Percentiles rank a stretch among this genome's conserved stretches.
Evolutionary conservation across 2,329 filamentous ascomycete species (phyloP).

Genomic region (Microdochium trichocladiopsis): DNA sequence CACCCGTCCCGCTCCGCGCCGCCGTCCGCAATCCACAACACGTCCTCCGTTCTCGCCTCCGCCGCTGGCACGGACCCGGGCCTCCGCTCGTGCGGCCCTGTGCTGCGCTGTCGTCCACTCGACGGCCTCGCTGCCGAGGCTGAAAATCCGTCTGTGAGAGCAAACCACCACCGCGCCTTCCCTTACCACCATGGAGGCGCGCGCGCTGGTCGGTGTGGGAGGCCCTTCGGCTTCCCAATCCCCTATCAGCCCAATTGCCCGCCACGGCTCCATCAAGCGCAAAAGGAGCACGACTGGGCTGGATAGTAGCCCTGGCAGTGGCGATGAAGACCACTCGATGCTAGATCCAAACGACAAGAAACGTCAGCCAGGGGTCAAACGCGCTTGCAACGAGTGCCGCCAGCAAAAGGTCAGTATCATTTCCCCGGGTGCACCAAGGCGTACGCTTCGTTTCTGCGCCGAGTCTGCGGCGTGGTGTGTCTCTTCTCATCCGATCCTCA

Average conservation of each 20-base stretch:
- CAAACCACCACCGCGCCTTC: not conserved
- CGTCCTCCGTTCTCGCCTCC: not conserved
- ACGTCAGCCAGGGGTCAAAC: constrained; percentile 63
- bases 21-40: not conserved
- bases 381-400: constrained; percentile 78
- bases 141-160: not conserved
- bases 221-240: constrained; percentile 37
- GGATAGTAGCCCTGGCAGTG: constrained; percentile 57
- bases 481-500: not conserved
- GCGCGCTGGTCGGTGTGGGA: constrained; percentile 34
- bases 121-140: not conserved
- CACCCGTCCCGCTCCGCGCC: not conserved
- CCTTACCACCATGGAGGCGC: constrained; percentile 35
- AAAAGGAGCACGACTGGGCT: constrained; percentile 48
- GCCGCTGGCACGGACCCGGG: not conserved
- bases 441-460: not conserved
- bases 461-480: not conserved
- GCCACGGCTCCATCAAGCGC: constrained; percentile 47
- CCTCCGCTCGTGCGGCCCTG: not conserved
- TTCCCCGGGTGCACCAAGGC: not conserved
- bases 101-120: not conserved
- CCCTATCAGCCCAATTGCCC: constrained; percentile 47
- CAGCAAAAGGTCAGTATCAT: constrained; percentile 68
- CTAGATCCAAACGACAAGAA: constrained; percentile 48
- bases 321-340: constrained; percentile 49